Evolutionary conservation across 768 basidiomycete species (phyloP), one percentile per base, ranked within the genome.

Genomic region (Leccinellum rugosiceps): DNA sequence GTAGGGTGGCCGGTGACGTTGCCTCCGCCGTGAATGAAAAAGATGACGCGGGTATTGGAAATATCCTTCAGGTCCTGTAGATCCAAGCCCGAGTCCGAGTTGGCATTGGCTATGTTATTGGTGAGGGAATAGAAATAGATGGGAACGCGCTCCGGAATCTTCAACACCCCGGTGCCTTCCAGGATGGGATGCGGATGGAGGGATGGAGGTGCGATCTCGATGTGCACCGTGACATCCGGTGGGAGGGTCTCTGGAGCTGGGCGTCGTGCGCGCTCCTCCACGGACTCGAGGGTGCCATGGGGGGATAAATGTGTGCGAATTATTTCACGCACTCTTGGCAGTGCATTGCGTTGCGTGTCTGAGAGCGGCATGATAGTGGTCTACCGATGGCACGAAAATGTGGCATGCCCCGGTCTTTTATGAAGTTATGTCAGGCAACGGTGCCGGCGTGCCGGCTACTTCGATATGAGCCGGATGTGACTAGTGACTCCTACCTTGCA

Each of bases 11-110:
- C 69, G 3, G 17, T 0, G 48, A 66, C 2, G 11, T 64, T 57
- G 1, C 52, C 68, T 13, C 68, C 68, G 3, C 68, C 66, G 15
- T 70, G 68, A 21, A 68, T 51, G 48, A 58, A 62, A 53, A 69
- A 60, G 38, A 71, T 53, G 48, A 66, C 61, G 13, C 23, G 55
- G 10, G 57, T 57, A 14, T 66, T 35, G 0, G 54, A 31, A 2
- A 23, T 34, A 0, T 56, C 38, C 4, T 47, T 8, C 25, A n/a
- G 38, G n/a, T 17, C 8, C 35, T 38, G 17, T n/a, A 17, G n/a
- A 38, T n/a, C 17, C 35, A 17, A 38, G 28, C 17, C 47, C 15
- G 47, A 14, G 10, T 19, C 48, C 28, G 48, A 49, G 48, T 17
- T 19, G n/a, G 8, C 17, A n/a, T 26, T 23, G 7, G 28, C 3